A percentile compares a stretch with the other conserved stretches of the same genome.
These are phyloP conservation scores for Rubroboletus satanas DNA, from an alignment of 768 basidiomycete species.

Conservation along the genomic window DNA sequence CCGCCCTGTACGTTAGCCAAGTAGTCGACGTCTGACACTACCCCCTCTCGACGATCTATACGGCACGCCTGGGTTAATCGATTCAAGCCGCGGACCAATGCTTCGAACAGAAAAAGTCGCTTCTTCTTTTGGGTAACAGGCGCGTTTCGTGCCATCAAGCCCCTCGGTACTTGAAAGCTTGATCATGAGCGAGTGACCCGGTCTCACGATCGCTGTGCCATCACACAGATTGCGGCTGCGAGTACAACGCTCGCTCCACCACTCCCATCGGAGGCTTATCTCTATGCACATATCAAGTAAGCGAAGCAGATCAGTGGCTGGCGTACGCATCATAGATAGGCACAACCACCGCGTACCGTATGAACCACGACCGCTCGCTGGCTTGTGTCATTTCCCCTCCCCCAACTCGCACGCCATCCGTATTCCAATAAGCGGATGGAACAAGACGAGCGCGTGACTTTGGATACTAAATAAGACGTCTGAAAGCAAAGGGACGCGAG, in stretches of 20 bases:
- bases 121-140: background rate
- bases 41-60: background rate
- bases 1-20: background rate
- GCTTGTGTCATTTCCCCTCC: no score
- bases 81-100: background rate
- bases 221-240: background rate
- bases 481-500: background rate
- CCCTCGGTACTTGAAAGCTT: no score
- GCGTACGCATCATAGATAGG: background rate
- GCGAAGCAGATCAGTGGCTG: background rate
- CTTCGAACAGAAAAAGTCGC: background rate
- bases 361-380: background rate
- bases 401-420: background rate
- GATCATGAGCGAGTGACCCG: background rate
- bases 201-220: background rate
- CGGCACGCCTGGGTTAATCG: background rate
- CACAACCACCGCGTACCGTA: background rate
- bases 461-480: background rate
- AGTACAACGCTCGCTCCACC: background rate
- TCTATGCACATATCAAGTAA: slow-evolving; percentile 4
- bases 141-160: no score
- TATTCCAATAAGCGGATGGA: background rate
- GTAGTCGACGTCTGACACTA: background rate
- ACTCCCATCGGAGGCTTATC: slow-evolving; percentile 5
- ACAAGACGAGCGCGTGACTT: background rate